Evolutionary conservation across 768 basidiomycete genomes (phyloP), one percentile per base, ranked within the genome.

Genomic region (Boletus rubescentipes): DNA sequence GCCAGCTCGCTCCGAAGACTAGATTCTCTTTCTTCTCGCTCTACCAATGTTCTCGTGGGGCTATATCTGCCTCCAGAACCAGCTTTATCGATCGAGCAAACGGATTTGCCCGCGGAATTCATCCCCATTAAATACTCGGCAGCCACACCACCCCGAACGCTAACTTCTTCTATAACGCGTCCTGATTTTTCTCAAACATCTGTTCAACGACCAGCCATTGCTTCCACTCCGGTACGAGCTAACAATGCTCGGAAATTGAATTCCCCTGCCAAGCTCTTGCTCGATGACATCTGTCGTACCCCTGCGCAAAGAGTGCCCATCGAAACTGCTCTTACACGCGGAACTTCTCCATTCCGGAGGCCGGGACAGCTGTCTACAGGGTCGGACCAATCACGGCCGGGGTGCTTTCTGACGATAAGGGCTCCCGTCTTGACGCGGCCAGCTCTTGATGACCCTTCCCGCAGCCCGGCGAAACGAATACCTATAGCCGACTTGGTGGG

Each of bases 301-400:
- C 87, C 87, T 37, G 86, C 87, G 2, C 79, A 82, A 43, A 77
- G 87, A 53, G 79, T 89, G 45, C 79, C 81, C 15, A 75, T 87
- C 7, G 69, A 76, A 36, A 69, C 82, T 57, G 82, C 79, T 3
- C 69, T 83, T 53, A 69, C 72, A 9, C 74, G 77, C 40, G 81
- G 81, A 5, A 76, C 77, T 51, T 63, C 80, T 20, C 83, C 83
- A 0, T 73, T 79, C 3, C 72, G 76, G 55, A 83, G 80, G 58
- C 72, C 72, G 5, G 64, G 68, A 36, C 75, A 74, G 23, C 59
- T 77, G 14, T 67, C 72, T 41, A 49, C 51, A 10, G 53, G 36
- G 15, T 54, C 66, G 32, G 70, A 69, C 11, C 60, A 52, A n/a
- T 41, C 52, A 54, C 57, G 59, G 7, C 18, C 39, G n/a, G 57